Evolutionary conservation across 495 filamentous ascomycete genomes (phyloP), one percentile per base, ranked within the genome.

Genomic region (Podospora australis): DNA sequence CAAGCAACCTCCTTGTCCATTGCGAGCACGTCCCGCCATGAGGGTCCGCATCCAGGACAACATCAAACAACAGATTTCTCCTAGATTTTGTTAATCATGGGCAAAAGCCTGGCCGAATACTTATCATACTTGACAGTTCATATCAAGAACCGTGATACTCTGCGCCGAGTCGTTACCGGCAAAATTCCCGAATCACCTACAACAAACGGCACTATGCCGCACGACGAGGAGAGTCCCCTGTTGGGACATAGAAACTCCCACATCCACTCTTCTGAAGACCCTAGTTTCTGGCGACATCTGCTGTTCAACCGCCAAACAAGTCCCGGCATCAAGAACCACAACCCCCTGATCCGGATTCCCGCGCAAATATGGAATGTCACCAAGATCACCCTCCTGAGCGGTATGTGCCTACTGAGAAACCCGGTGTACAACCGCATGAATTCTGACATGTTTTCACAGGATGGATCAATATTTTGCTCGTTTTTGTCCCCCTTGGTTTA

Each of bases 401-500:
- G 72, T 74, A 67, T 39, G 71, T 69, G 63, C 51, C 23, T n/a
- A 35, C 36, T 10, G 4, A 21, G 23, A 11, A 4, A 4, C 32
- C 34, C 30, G 25, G n/a, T 19, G 0, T 10, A 19, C 2, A 35
- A 25, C 43, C 8, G 8, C 26, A 14, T 1, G 2, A 6, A 25
- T 41, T 6, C 59, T 60, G 44, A 57, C 21, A 7, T 4, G 28
- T 23, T 22, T 26, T 23, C 17, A 4, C 39, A 74, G 73, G 87
- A 59, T 89, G 87, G 65, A 83, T 92, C 63, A 97, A 96, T 62
- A 52, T 92, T 22, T 73, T 98, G 4, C 77, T 98, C 46, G 64
- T 96, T 46, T 92, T 94, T 60, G 92, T 97, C 7, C 92, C 92
- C 5, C 59, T 94, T 45, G 92, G 91, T 29, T 91, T 98, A 50